phyloP scores from a whole-genome alignment of 306 rosid genomes.

The Trifolium pratense region DNA sequence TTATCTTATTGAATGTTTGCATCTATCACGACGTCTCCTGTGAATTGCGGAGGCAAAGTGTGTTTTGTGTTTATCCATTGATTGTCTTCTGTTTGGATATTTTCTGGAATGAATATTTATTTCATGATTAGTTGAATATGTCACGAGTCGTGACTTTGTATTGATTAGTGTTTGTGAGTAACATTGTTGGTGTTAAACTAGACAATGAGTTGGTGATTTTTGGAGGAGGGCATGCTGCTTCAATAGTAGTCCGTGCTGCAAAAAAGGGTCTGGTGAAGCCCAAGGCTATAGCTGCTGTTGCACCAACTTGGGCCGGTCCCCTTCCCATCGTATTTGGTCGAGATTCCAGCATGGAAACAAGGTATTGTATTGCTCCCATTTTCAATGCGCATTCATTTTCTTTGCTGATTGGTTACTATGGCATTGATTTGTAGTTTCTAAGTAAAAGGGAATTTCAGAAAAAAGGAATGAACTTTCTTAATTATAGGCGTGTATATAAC shows the following conservation, averaged over 20 bases:
- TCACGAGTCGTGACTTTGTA: background rate
- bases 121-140: conserved; percentile 16
- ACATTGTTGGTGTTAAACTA: conserved; percentile 48
- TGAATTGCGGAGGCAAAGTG: conserved; percentile 6
- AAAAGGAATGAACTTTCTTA: background rate
- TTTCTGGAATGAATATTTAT: conserved; percentile 20
- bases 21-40: background rate
- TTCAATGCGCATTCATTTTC: background rate
- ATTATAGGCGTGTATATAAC: background rate
- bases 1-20: conserved; percentile 2
- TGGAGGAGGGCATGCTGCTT: conserved; percentile 96
- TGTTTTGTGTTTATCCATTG: conserved; percentile 32
- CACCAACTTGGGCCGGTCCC: conserved; percentile 98
- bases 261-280: conserved; percentile 81
- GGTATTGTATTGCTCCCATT: conserved; percentile 53
- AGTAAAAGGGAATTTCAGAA: background rate
- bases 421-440: background rate
- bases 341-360: conserved; percentile 90
- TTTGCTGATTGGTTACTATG: background rate
- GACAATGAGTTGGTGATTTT: conserved; percentile 73
- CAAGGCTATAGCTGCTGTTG: conserved; percentile 84
- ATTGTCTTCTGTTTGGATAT: conserved; percentile 14
- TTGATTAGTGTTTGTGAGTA: conserved; percentile 24
- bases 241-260: conserved; percentile 74
- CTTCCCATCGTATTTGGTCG: conserved; percentile 96